These are phyloP conservation scores for Populus deltoides DNA, from an alignment of 345 rosid genomes.

Conservation along the genomic window DNA sequence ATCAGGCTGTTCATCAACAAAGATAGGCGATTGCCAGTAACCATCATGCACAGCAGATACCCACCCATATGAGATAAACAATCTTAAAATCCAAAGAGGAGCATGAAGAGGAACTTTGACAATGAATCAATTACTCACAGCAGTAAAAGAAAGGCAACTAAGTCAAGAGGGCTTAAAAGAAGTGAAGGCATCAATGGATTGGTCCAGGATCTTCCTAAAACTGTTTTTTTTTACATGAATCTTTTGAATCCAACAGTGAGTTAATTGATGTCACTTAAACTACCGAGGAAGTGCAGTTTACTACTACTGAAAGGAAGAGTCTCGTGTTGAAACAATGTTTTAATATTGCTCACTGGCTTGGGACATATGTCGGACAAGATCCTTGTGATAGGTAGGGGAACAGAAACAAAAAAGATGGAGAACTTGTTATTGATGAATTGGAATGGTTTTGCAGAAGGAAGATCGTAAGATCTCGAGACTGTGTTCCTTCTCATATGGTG, in stretches of 20 bases:
- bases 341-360: background rate
- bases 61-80: constrained; percentile 4
- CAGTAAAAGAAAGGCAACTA: background rate
- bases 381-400: background rate
- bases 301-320: background rate
- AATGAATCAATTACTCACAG: background rate
- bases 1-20: constrained; percentile 61
- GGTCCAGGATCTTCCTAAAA: background rate
- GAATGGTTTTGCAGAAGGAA: background rate
- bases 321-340: background rate
- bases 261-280: background rate
- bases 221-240: background rate
- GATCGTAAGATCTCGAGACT: background rate
- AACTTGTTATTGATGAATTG: background rate
- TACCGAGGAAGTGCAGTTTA: background rate
- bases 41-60: constrained; percentile 50
- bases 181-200: background rate
- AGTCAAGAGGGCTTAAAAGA: background rate
- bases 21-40: constrained; percentile 53
- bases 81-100: constrained; percentile 4
- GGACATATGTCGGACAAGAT: background rate
- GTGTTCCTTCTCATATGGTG: background rate
- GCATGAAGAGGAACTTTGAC: background rate
- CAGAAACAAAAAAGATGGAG: background rate
- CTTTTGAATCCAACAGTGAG: background rate